Evolutionary conservation across 83 land plant species (phyloP), one percentile per base, ranked within the genome.

Genomic region (Larix sibirica): DNA sequence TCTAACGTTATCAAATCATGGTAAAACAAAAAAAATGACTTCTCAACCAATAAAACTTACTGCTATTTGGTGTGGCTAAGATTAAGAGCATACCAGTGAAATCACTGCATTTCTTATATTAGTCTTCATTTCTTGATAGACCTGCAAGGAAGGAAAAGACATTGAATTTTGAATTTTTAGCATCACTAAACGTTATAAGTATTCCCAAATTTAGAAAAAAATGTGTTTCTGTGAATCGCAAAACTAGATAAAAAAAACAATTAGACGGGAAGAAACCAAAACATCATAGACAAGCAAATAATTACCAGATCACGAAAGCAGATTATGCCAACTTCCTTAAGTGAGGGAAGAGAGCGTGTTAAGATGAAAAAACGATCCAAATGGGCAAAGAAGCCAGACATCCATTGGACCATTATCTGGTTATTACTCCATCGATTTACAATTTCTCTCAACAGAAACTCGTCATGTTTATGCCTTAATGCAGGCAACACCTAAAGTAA

Each of bases 271-370:
- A 14, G 36, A 77, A 26, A 20, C 18, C 23, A 56, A 23, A 54
- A 14, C 23, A 7, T 42, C 1, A 6, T 44, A 9, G 20, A 54
- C 14, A 77, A 14, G 2, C 16, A 23, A 13, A 18, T 21, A 18
- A 81, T 69, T 86, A 93, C 95, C 94, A 86, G 86, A 56, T 91
- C 95, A 31, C 92, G 88, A 54, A 91, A 93, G 83, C 89, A 86
- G 21, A 87, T 84, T 1, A 89, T 74, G 0, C 95, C 94, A 78
- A 91, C 95, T 67, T 87, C 91, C 63, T 62, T 81, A 21, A 91
- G 88, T 13, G 82, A 76, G 17, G 91, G 89, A 61, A 91, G 87
- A 47, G 82, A 81, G 17, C 86, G 62, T 60, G 79, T 67, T 13
- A 81, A 81, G 84, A 89, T 87, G 77, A 87, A 91, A 81, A 89